phyloP scores from a whole-genome alignment of 345 rosid genomes.

The Brassica juncea region DNA sequence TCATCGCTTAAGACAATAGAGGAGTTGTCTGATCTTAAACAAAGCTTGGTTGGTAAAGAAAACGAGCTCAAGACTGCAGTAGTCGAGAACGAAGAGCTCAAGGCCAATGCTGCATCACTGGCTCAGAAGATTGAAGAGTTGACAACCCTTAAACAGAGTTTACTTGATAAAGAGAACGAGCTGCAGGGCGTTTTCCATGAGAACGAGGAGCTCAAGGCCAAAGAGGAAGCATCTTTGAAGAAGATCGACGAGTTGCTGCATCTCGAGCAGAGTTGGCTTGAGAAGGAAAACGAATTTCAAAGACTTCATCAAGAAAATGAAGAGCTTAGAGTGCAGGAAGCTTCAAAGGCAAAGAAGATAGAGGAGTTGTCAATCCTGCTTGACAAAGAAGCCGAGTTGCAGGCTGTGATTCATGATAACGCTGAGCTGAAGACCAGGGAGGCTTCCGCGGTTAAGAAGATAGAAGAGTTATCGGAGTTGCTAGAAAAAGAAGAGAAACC shows the following conservation, averaged over 20 bases:
- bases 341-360: conserved; percentile 30
- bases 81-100: conserved; percentile 33
- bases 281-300: conserved; percentile 12
- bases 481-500: conserved; percentile 27
- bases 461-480: conserved; percentile 30
- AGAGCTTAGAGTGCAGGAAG: conserved; percentile 29
- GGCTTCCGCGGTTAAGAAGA: conserved; percentile 52
- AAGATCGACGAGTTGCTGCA: conserved; percentile 35
- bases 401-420: conserved; percentile 35
- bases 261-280: conserved; percentile 38
- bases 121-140: conserved; percentile 64
- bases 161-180: conserved; percentile 32
- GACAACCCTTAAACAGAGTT: conserved; percentile 45
- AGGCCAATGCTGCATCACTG: conserved; percentile 39
- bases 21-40: conserved; percentile 53
- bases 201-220: conserved; percentile 64
- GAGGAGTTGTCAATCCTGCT: conserved; percentile 42
- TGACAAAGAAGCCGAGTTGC: conserved; percentile 75
- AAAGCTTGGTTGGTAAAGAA: conserved; percentile 36
- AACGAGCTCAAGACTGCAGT: conserved; percentile 30
- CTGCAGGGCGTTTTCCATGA: conserved; percentile 46
- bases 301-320: conserved; percentile 27
- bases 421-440: conserved; percentile 46
- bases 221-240: conserved; percentile 28
- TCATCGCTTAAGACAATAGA: conserved; percentile 57